These are phyloP conservation scores for Dalbergia oliveri DNA, from an alignment of 306 rosid genomes.

Conservation along the genomic window DNA sequence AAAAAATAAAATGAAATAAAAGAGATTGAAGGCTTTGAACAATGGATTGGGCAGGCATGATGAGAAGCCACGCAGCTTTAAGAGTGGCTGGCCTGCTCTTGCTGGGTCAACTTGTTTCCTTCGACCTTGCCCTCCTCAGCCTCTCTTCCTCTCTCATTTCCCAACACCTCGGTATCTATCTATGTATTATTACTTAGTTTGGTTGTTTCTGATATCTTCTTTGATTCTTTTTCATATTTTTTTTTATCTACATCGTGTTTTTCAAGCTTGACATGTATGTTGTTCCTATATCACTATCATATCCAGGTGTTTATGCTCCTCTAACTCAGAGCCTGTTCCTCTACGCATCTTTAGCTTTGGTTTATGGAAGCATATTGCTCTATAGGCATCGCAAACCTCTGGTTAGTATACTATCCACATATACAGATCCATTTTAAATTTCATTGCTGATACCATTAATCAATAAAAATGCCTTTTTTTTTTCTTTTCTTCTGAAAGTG, in stretches of 20 bases:
- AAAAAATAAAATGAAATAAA: background rate
- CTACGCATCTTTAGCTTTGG: constrained; percentile 60
- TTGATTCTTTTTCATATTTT: background rate
- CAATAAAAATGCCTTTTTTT: background rate
- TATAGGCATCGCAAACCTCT: constrained; percentile 59
- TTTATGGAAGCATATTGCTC: constrained; percentile 69
- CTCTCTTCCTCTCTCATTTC: constrained; percentile 72
- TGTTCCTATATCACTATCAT: background rate
- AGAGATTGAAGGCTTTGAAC: constrained; percentile 3
- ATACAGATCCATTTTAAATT: background rate
- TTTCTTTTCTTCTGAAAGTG: background rate
- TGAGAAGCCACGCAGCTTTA: constrained; percentile 25
- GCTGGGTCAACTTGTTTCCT: constrained; percentile 71
- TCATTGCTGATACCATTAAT: background rate
- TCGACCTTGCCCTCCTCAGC: constrained; percentile 57
- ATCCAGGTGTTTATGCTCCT: constrained; percentile 71
- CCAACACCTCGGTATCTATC: constrained; percentile 48
- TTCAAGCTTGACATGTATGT: background rate
- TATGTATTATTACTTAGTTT: constrained; percentile 4
- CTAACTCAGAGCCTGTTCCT: constrained; percentile 57
- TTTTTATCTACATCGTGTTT: no score
- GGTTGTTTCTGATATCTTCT: background rate
- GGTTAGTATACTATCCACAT: constrained; percentile 52
- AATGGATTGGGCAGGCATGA: constrained; percentile 44
- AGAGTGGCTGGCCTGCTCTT: constrained; percentile 51